A percentile compares a stretch with the other conserved stretches of the same genome.
Evolutionary conservation across 2,329 filamentous ascomycete genomes (phyloP).

Genomic region (Nannizzia gypsea): DNA sequence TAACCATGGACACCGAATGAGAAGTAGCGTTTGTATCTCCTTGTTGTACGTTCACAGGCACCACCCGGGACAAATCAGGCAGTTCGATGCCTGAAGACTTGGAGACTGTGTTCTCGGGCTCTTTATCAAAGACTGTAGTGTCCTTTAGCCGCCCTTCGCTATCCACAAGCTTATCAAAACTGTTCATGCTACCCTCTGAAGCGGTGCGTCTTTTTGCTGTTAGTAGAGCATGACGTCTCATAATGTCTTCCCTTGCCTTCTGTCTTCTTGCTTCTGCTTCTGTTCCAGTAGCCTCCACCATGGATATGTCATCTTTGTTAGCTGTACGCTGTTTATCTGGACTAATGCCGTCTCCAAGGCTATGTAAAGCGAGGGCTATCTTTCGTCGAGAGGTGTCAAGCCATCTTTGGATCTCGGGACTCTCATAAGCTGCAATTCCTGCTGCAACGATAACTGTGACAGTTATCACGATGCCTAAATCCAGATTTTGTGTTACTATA

Average conservation of each 20-base stretch:
- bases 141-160: slow-evolving; percentile 27
- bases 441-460: slow-evolving; percentile 51
- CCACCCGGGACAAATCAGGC: slow-evolving; percentile 11
- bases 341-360: slow-evolving; percentile 49
- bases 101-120: slow-evolving; percentile 15
- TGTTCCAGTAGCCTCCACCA: slow-evolving; percentile 35
- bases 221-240: slow-evolving; percentile 31
- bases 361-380: slow-evolving; percentile 47
- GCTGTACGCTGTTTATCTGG: slow-evolving; percentile 28
- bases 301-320: slow-evolving; percentile 33
- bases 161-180: slow-evolving; percentile 38
- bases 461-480: slow-evolving; percentile 50
- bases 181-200: slow-evolving; percentile 16
- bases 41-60: slow-evolving; percentile 19
- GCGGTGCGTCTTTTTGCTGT: slow-evolving; percentile 27
- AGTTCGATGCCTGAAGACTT: slow-evolving; percentile 30
- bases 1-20: slow-evolving; percentile 16
- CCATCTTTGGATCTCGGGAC: slow-evolving; percentile 52
- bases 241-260: slow-evolving; percentile 35
- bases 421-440: slow-evolving; percentile 52
- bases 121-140: neutral
- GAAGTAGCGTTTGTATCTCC: slow-evolving; percentile 11
- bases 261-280: slow-evolving; percentile 35
- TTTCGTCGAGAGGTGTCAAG: slow-evolving; percentile 49
- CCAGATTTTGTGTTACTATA: slow-evolving; percentile 10